Conservation (phyloP, 495 filamentous ascomycete genomes). For the Umbilicaria muhlenbergii region DNA sequence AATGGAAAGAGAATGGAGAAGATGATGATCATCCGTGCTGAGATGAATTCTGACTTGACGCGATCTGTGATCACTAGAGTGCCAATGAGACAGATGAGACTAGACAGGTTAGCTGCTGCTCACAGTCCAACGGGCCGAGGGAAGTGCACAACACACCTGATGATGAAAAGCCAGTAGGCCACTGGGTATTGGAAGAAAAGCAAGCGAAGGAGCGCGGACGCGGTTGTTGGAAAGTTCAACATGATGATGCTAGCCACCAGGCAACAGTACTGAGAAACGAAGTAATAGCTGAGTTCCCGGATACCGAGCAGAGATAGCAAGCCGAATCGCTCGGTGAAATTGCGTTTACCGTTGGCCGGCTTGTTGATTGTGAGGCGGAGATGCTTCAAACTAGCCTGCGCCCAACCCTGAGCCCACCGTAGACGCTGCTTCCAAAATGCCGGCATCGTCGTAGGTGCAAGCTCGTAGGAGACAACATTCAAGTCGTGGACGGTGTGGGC, state of each 20-base stretch:
- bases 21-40: conserved; percentile 13
- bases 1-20: conserved; percentile 17
- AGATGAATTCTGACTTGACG: conserved; percentile 17
- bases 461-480: conserved; percentile 21
- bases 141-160: conserved; percentile 15
- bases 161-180: conserved; percentile 24
- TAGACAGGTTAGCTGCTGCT: not conserved
- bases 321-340: conserved; percentile 15
- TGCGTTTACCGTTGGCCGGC: conserved; percentile 7
- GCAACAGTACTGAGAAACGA: conserved; percentile 20
- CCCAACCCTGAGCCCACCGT: conserved; percentile 23
- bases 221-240: conserved; percentile 15
- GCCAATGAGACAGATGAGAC: conserved; percentile 13
- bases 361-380: conserved; percentile 15
- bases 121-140: conserved; percentile 1
- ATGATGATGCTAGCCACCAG: conserved; percentile 17
- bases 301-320: conserved; percentile 18
- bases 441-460: conserved; percentile 17
- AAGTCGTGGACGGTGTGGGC: conserved; percentile 19
- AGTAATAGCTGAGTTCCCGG: conserved; percentile 20
- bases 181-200: conserved; percentile 22
- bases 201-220: conserved; percentile 11
- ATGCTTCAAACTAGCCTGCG: conserved; percentile 18
- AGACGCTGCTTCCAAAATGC: conserved; percentile 24
- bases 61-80: conserved; percentile 19